A percentile compares a stretch with the other conserved stretches of the same genome.
Evolutionary conservation across 768 basidiomycete genomes (phyloP).

Genomic region (Boletus pseudo-olivaceus): DNA sequence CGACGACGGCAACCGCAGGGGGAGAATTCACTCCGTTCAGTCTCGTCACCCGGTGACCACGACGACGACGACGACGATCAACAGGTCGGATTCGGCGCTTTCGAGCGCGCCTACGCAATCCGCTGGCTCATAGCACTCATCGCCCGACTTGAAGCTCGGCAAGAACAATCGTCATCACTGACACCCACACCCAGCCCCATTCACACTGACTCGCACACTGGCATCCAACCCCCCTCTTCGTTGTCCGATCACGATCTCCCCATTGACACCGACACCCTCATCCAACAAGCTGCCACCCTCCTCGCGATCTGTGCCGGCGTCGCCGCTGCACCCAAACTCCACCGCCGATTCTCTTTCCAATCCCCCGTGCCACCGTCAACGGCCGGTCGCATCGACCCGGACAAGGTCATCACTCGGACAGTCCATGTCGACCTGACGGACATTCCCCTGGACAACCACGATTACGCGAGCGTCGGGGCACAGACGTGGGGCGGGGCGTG

Average conservation of each 20-base stretch:
- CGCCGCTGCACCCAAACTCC: conserved; percentile 56
- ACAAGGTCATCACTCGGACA: conserved; percentile 7
- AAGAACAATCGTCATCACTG: neutral
- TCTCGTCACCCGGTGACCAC: neutral
- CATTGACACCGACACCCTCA: conserved; percentile 34
- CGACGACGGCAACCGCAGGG: conserved; percentile 11
- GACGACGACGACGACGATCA: conserved; percentile 19
- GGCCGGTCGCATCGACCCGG: no score
- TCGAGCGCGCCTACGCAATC: conserved; percentile 66
- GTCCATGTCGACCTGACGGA: conserved; percentile 55
- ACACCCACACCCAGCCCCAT: neutral
- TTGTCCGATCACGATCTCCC: neutral
- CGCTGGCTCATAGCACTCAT: conserved; percentile 74
- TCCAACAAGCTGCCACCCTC: conserved; percentile 56
- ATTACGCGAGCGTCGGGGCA: conserved; percentile 71
- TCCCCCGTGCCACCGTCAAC: neutral
- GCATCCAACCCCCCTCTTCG: neutral
- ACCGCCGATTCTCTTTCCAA: conserved; percentile 50
- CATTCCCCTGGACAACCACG: conserved; percentile 64
- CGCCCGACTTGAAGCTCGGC: conserved; percentile 29
- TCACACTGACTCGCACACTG: neutral
- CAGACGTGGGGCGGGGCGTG: conserved; percentile 91
- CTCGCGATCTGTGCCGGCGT: conserved; percentile 64
- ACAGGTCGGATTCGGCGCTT: conserved; percentile 49
- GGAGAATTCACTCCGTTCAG: neutral